Conservation (phyloP, 495 filamentous ascomycete species). For the Neurospora intermedia region DNA sequence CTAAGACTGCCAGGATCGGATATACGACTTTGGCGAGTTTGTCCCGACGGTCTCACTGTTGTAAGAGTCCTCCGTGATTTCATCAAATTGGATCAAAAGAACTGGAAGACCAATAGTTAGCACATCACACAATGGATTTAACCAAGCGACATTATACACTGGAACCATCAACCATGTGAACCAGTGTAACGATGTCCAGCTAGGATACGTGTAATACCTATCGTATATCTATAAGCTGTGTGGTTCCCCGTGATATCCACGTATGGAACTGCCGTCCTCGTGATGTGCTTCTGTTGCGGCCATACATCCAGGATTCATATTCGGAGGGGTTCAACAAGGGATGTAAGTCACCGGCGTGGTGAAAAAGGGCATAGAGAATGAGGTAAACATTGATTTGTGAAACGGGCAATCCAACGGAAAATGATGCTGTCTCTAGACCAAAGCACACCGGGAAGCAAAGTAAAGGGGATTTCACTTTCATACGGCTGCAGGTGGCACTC, state of each 20-base stretch:
- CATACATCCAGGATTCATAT: background rate
- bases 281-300: background rate
- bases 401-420: background rate
- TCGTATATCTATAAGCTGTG: background rate
- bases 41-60: background rate
- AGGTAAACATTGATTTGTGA: background rate
- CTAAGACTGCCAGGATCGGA: background rate
- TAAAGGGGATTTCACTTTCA: background rate
- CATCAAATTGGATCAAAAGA: background rate
- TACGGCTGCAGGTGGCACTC: background rate
- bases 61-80: background rate
- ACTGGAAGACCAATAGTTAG: background rate
- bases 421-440: background rate
- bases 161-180: background rate
- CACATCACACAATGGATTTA: background rate
- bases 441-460: background rate
- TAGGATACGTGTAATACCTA: background rate
- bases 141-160: background rate
- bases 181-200: background rate
- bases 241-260: background rate
- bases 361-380: background rate
- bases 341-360: background rate
- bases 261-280: background rate
- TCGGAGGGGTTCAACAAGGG: background rate
- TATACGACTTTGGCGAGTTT: background rate